Base-by-base conservation (phyloP, 352 stramenopile genomes). In the Globisporangium uncinulatum region DNA sequence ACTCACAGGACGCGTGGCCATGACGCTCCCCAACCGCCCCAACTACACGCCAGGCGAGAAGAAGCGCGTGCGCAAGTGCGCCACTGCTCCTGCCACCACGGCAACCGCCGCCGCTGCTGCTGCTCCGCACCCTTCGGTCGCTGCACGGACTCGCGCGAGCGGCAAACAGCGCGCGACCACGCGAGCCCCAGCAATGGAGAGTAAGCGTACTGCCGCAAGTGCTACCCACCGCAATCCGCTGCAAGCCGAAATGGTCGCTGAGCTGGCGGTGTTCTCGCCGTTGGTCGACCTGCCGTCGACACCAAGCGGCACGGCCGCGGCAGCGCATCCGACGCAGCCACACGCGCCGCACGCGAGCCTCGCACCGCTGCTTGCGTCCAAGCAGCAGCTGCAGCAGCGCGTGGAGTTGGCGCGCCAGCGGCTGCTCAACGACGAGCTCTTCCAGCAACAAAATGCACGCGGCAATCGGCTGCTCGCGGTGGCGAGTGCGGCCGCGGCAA, bases 21-120 rank as follows among this genome's bases (percentile, higher is more conserved):
- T 88, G 78, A 84, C 80, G 65, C 70, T 89, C 19, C 78, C 80
- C 17, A 88, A 89, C 59, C 76, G 71, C 42, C 4, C 44, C 49
- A 67, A 70, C 51, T 90, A 88, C 67, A 65, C 54, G 17, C 68
- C 71, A 14, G 71, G 73, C 31, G 70, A 82, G 44, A 73, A 76
- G 58, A 69, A 71, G 48, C 63, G 62, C 31, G 56, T 71, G 49
- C 62, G 47, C 14, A 79, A 79, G 54, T 65, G 58, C 55, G 56
- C 54, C 42, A 6, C 32, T 21, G 24, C 24, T 29, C 24, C 24
- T 29, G 24, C 24, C 4, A 29, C 24, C 24, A 29, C 24, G 24
- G 24, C 24, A 29, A 15, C 41, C 21, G 31, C n/a, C n/a, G 56
- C 37, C 24, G 10, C 31, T 39, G 46, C 53, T n/a, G 20, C 42